Evolutionary conservation across 768 basidiomycete genomes (phyloP).

Genomic region (Amanita pallidorosea): DNA sequence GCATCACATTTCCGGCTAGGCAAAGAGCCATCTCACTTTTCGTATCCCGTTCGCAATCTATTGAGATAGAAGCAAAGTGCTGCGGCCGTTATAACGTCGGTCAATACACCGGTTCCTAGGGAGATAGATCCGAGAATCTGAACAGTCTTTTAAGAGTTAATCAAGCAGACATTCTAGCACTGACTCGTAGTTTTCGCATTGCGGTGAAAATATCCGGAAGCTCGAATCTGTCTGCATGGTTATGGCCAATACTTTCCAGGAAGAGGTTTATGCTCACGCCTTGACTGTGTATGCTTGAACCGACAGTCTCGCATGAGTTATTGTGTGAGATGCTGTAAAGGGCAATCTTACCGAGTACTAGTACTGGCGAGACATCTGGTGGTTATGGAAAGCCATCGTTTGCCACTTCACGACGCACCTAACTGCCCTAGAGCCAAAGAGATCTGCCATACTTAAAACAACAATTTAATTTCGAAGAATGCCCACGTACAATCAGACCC

Average conservation of each 20-base stretch:
- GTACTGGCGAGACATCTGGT: constrained; percentile 11
- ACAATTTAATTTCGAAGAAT: neutral
- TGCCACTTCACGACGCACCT: constrained; percentile 18
- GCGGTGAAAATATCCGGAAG: constrained; percentile 33
- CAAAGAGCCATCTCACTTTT: constrained; percentile 21
- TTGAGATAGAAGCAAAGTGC: constrained; percentile 52
- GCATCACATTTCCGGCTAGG: neutral
- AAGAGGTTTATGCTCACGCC: constrained; percentile 23
- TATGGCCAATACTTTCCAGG: neutral
- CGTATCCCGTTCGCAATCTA: constrained; percentile 42
- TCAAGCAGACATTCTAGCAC: constrained; percentile 4
- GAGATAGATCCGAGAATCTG: constrained; percentile 42
- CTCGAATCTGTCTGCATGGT: constrained; percentile 20
- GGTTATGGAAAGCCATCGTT: neutral
- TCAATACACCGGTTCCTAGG: constrained; percentile 40
- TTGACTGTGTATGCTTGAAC: constrained; percentile 32
- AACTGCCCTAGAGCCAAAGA: constrained; percentile 39
- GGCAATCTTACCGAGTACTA: constrained; percentile 26
- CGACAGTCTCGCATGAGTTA: neutral
- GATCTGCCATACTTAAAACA: constrained; percentile 21
- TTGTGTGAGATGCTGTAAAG: neutral
- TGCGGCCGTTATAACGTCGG: constrained; percentile 48
- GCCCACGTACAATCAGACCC: constrained; percentile 36
- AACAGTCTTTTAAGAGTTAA: neutral
- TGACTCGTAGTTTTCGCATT: constrained; percentile 29